phyloP scores from a whole-genome alignment of 1,284 basidiomycete genomes.

The Ceratobasidium sp. region DNA sequence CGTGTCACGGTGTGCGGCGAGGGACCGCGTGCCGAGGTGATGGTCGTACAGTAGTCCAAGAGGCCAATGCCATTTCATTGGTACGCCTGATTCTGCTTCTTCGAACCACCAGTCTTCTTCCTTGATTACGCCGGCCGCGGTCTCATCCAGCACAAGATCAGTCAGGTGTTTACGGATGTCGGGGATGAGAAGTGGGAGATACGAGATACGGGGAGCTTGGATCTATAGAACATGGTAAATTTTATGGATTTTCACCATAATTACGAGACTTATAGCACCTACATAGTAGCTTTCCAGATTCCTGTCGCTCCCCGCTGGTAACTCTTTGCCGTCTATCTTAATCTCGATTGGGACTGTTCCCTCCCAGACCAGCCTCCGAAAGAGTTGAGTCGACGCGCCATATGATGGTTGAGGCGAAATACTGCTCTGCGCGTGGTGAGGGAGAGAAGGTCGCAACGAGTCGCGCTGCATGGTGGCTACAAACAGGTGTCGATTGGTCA shows the following conservation, averaged over 20 bases:
- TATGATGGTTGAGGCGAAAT: conserved; percentile 39
- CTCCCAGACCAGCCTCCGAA: conserved; percentile 85
- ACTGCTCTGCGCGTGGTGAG: conserved; percentile 31
- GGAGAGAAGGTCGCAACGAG: conserved; percentile 23
- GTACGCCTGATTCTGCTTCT: conserved; percentile 73
- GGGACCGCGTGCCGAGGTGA: conserved; percentile 60
- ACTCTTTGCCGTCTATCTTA: conserved; percentile 84
- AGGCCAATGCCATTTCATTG: conserved; percentile 95
- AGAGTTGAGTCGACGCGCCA: conserved; percentile 74
- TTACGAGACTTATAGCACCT: conserved; percentile 32
- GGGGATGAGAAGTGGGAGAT: conserved; percentile 89
- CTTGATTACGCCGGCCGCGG: conserved; percentile 75
- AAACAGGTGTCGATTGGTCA: neutral
- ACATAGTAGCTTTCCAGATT: conserved; percentile 85
- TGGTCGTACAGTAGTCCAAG: conserved; percentile 93
- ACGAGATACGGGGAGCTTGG: conserved; percentile 86
- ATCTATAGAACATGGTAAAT: conserved; percentile 54
- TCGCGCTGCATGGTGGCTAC: conserved; percentile 43
- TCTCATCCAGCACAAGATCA: conserved; percentile 90
- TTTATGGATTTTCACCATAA: too few relatives aligned
- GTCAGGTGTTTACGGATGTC: conserved; percentile 88
- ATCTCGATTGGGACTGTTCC: conserved; percentile 88
- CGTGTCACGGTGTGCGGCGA: conserved; percentile 32
- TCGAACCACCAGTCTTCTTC: conserved; percentile 98
- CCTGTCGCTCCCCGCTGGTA: conserved; percentile 87